These are phyloP conservation scores for Seiridium unicorne DNA, from an alignment of 2,329 filamentous ascomycete genomes.

Conservation along the genomic window DNA sequence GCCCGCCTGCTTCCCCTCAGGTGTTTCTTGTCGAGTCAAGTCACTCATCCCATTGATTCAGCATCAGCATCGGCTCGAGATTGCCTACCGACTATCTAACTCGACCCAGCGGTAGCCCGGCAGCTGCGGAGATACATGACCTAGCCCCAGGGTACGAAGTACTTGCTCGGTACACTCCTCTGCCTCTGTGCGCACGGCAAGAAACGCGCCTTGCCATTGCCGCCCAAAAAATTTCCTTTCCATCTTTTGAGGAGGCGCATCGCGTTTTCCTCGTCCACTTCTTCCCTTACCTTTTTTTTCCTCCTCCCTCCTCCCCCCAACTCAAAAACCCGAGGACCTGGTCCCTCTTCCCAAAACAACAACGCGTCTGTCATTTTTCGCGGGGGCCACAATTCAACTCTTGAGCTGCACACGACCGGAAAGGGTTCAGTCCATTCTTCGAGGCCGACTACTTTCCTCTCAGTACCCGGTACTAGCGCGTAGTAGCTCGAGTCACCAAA, in stretches of 20 bases:
- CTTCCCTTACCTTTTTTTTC: not conserved
- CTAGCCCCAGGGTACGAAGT: not conserved
- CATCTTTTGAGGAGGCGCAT: not conserved
- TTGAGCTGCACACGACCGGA: not conserved
- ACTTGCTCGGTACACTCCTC: not conserved
- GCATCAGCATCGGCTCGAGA: not conserved
- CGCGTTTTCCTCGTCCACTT: not conserved
- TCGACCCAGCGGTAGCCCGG: not conserved
- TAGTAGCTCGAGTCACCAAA: constrained; percentile 1
- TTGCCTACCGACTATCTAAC: not conserved
- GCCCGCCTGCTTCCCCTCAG: not conserved
- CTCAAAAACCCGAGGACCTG: not conserved
- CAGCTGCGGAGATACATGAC: constrained; percentile 1
- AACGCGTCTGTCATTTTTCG: not conserved
- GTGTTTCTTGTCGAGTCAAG: constrained; percentile 4
- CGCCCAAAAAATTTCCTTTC: constrained; percentile 1
- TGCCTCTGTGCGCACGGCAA: not conserved
- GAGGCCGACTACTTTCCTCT: not conserved
- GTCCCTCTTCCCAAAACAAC: not conserved
- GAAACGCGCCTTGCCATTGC: constrained; percentile 6
- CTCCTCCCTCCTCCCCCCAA: not conserved
- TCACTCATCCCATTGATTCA: constrained; percentile 2
- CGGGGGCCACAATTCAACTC: not conserved
- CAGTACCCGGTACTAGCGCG: constrained; percentile 3
- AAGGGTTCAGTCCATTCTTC: not conserved